These are phyloP conservation scores for Diaporthe citriasiana DNA, from an alignment of 2,329 filamentous ascomycete species.

Conservation along the genomic window DNA sequence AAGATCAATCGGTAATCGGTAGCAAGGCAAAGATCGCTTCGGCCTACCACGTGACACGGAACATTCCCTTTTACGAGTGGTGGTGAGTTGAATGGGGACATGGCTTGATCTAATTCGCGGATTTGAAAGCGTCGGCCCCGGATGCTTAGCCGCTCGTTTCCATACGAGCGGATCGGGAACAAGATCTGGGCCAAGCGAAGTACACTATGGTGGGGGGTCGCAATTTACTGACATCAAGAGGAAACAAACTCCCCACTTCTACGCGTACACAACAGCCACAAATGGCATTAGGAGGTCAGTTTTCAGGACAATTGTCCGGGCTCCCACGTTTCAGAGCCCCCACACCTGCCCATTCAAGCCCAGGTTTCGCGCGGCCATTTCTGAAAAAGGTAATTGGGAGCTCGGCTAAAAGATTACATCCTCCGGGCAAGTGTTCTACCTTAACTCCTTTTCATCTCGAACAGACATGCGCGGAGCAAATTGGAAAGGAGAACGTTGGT, in stretches of 20 bases:
- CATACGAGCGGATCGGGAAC: not conserved
- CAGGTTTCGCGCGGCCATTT: not conserved
- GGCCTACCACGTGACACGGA: not conserved
- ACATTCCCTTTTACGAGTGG: not conserved
- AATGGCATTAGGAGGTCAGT: not conserved
- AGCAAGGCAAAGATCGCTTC: not conserved
- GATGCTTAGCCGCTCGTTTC: not conserved
- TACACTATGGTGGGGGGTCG: not conserved
- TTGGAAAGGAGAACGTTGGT: not conserved
- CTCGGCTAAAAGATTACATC: not conserved
- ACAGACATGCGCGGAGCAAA: not conserved
- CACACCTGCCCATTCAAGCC: not conserved
- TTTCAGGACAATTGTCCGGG: not conserved
- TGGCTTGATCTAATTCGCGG: not conserved
- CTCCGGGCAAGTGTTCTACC: not conserved
- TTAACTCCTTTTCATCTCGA: constrained; percentile 6
- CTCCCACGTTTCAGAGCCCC: not conserved
- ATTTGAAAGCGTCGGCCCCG: not conserved
- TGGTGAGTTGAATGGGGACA: not conserved
- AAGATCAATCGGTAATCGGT: not conserved
- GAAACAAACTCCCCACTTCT: not conserved
- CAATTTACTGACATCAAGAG: constrained; percentile 9
- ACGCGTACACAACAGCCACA: constrained; percentile 6
- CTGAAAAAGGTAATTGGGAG: not conserved
- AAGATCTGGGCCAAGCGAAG: not conserved